phyloP scores from a whole-genome alignment of 2,329 filamentous ascomycete genomes.

The Zelopaecilomyces penicillatus region DNA sequence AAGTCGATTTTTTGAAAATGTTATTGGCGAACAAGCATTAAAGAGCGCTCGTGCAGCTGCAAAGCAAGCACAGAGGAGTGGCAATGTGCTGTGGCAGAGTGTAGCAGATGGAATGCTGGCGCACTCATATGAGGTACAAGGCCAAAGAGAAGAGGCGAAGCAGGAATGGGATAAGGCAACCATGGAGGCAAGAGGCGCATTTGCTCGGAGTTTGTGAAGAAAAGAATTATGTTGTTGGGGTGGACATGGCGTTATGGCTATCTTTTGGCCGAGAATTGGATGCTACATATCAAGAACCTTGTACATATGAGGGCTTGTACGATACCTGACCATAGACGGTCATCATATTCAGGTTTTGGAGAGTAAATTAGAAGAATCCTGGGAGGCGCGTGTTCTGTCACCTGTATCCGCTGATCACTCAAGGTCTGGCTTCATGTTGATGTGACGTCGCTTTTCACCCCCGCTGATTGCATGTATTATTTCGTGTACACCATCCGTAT shows the following conservation, averaged over 20 bases:
- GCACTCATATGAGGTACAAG: constrained; percentile 65
- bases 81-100: constrained; percentile 68
- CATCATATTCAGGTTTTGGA: constrained; percentile 7
- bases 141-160: constrained; percentile 41
- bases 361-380: constrained; percentile 6
- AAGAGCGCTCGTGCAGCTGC: constrained; percentile 66
- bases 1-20: constrained; percentile 69
- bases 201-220: constrained; percentile 24
- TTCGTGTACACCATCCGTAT: too few relatives aligned
- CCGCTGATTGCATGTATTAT: too few relatives aligned
- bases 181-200: constrained; percentile 34
- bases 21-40: constrained; percentile 71
- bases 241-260: constrained; percentile 16
- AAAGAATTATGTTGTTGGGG: not conserved
- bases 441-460: too few relatives aligned
- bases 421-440: too few relatives aligned
- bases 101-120: constrained; percentile 73
- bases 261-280: constrained; percentile 1
- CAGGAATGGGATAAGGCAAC: constrained; percentile 33
- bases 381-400: not conserved
- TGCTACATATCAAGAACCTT: constrained; percentile 9
- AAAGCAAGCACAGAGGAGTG: constrained; percentile 59
- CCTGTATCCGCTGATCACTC: too few relatives aligned
- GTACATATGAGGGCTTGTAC: constrained; percentile 14
- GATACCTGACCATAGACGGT: constrained; percentile 16